phyloP scores from a whole-genome alignment of 352 stramenopile species.

The Pythium oligandrum region DNA sequence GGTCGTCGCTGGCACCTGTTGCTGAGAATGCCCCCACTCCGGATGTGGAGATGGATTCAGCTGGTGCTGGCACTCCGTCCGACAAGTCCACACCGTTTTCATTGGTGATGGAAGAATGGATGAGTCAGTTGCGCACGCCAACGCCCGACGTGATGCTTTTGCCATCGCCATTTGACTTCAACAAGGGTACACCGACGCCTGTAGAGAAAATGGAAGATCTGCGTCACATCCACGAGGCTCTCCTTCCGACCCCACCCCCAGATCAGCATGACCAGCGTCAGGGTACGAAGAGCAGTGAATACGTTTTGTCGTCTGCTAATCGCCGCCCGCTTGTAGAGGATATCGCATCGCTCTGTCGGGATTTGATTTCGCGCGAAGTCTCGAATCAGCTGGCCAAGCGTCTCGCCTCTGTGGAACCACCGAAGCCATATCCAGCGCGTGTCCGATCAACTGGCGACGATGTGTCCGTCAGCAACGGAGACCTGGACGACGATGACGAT shows the following conservation, averaged over 20 bases:
- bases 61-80: constrained; percentile 13
- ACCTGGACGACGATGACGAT: constrained; percentile 16
- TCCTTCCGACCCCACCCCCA: constrained; percentile 63
- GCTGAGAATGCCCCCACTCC: constrained; percentile 12
- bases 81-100: constrained; percentile 56
- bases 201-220: constrained; percentile 69
- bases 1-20: constrained; percentile 7
- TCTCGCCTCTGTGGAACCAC: constrained; percentile 5
- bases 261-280: constrained; percentile 56
- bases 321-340: constrained; percentile 64
- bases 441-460: background rate
- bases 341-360: constrained; percentile 72
- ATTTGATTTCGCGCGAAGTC: constrained; percentile 69
- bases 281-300: constrained; percentile 56
- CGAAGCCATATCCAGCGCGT: background rate
- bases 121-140: constrained; percentile 69
- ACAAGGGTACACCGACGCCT: constrained; percentile 67
- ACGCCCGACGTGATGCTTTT: constrained; percentile 77
- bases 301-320: constrained; percentile 35
- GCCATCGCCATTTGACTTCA: constrained; percentile 76
- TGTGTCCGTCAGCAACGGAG: background rate
- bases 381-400: constrained; percentile 15
- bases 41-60: constrained; percentile 16
- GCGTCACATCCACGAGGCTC: constrained; percentile 62
- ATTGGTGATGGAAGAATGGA: constrained; percentile 75